Base-by-base conservation (phyloP, 2,329 filamentous ascomycete species). In the Cephalotrichum gorgonifer region DNA sequence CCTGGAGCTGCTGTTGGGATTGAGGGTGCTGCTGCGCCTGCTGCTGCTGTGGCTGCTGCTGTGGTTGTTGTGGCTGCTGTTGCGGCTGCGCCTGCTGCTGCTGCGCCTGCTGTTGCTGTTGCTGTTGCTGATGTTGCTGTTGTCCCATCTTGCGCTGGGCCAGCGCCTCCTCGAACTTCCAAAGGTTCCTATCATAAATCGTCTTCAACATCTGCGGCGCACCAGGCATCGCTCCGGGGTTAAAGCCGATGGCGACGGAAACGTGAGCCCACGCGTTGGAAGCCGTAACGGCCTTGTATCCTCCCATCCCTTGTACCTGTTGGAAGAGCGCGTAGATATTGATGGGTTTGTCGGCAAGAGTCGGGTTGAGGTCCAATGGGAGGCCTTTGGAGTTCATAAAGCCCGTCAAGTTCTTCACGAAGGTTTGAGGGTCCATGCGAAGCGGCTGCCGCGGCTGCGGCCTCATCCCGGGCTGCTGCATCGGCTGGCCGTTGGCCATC, bases 281-380 rank as follows among this genome's bases (percentile, higher is more conserved):
- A 23, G 77, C 75, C 0, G 80, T 83, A 3, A 94, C 80, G 52
- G 76, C 79, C 56, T 85, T 86, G 50, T 85, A 93, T 5, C 89
- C 89, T 23, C 86, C 87, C 57, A 86, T 90, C 55, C 83, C 77
- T 43, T 68, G 64, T 2, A 95, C 86, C 0, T 79, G 72, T 52
- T 84, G 79, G 63, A 94, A 97, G 3, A 97, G 72, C 52, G 83
- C 77, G 59, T 88, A 78, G 12, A 96, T 67, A 57, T 85, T 84
- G 33, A 97, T 73, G 0, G 77, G 78, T 11, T 87, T 81, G 48
- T 88, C 86, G 48, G 79, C 83, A 23, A 95, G 77, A 22, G 79
- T 69, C 0, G 90, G 90, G 53, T 82, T 85, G 1, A 77, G 70
- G 43, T 95, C 88, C 45, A 97, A 73, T 0, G 81, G 83, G 17